Evolutionary conservation across 2,329 filamentous ascomycete species (phyloP).

Genomic region (Sporothrix pseudoabietina): DNA sequence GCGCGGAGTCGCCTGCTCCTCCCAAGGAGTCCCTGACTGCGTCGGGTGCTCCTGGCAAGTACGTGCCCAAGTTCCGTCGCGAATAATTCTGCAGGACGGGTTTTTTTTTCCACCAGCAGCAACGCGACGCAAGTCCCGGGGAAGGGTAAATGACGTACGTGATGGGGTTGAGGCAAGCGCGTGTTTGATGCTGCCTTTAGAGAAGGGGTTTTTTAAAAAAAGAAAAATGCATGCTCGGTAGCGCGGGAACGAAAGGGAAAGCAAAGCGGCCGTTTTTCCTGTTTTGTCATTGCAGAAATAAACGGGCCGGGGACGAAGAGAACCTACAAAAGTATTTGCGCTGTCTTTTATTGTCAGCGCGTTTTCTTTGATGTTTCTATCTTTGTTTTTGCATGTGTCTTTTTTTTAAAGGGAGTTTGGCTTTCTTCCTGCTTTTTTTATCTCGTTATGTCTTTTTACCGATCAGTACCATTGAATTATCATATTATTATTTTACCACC

Average conservation of each 20-base stretch:
- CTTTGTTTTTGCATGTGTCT: constrained; percentile 12
- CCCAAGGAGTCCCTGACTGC: constrained; percentile 54
- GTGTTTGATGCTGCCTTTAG: constrained; percentile 8
- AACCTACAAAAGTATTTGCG: constrained; percentile 13
- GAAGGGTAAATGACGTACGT: not conserved
- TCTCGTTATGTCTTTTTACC: not conserved
- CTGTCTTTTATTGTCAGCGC: not conserved
- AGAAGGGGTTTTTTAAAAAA: not conserved
- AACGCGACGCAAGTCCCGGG: not conserved
- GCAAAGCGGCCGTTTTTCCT: not conserved
- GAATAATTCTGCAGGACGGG: constrained; percentile 22
- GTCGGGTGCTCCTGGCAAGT: constrained; percentile 60
- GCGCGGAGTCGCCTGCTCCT: constrained; percentile 47
- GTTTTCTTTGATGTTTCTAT: not conserved
- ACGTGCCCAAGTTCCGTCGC: constrained; percentile 53
- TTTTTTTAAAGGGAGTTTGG: constrained; percentile 26
- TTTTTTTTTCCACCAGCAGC: not conserved
- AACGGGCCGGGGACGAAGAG: constrained; percentile 10
- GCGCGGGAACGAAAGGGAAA: constrained; percentile 12
- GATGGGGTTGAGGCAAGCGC: not conserved
- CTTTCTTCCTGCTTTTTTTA: constrained; percentile 10
- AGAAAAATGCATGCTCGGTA: constrained; percentile 11
- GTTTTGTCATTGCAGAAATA: not conserved
- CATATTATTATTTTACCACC: not conserved
- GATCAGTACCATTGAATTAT: constrained; percentile 18